Percentiles rank a stretch among this genome's conserved stretches.
These are phyloP conservation scores for Physcomitrellopsis africana DNA, from an alignment of 225 moss, liverwort and hornwort species.

Conservation along the genomic window DNA sequence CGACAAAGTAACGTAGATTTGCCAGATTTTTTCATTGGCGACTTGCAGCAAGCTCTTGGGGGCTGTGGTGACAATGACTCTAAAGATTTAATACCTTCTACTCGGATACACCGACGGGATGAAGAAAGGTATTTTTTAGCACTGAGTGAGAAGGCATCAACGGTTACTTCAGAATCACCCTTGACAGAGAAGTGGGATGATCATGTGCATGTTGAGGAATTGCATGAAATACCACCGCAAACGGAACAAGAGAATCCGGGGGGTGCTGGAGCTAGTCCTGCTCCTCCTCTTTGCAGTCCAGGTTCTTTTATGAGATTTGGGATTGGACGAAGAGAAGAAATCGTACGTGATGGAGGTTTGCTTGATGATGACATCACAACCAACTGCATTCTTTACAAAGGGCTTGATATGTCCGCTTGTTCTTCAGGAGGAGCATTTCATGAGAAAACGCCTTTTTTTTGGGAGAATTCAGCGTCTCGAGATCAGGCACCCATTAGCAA, in stretches of 20 bases:
- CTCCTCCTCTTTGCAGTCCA: too few species aligned
- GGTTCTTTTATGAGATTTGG: not conserved
- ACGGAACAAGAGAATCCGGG: not conserved
- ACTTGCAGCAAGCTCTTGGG: too few species aligned
- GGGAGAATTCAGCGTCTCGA: too few species aligned
- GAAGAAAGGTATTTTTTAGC: too few species aligned
- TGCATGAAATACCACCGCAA: not conserved
- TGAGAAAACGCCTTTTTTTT: too few species aligned
- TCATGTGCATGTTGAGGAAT: conserved; percentile 36
- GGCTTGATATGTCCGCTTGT: not conserved
- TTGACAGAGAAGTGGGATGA: conserved; percentile 25
- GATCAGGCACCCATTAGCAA: not conserved
- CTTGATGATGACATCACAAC: conserved; percentile 1
- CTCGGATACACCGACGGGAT: too few species aligned
- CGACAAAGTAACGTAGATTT: conserved; percentile 27
- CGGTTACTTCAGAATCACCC: not conserved
- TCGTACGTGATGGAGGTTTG: not conserved
- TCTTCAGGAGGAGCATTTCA: not conserved
- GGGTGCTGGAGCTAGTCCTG: too few species aligned
- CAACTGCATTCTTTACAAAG: conserved; percentile 22
- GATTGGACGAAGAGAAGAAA: not conserved
- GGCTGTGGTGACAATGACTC: too few species aligned
- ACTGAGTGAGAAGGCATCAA: too few species aligned
- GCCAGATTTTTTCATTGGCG: not conserved
- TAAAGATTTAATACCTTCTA: too few species aligned